Percentiles rank a stretch among this genome's conserved stretches.
Evolutionary conservation across 768 basidiomycete genomes (phyloP).

Genomic region (Asterophora parasitica): DNA sequence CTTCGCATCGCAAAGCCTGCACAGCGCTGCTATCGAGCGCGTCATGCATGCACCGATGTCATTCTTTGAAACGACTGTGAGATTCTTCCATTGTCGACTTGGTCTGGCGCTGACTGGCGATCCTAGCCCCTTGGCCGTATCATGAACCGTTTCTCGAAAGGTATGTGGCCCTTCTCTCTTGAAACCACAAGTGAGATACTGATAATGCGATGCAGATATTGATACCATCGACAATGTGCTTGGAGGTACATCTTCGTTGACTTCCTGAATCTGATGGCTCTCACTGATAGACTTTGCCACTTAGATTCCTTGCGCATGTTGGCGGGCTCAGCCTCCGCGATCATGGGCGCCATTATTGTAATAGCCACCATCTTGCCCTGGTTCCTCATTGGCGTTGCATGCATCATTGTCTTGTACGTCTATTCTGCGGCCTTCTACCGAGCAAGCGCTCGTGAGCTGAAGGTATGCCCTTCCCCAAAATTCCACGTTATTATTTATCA

Average conservation of each 20-base stretch:
- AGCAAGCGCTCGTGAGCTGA: conserved; percentile 80
- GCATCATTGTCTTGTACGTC: conserved; percentile 55
- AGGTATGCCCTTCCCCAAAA: conserved; percentile 36
- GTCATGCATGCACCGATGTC: conserved; percentile 85
- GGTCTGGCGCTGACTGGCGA: conserved; percentile 10
- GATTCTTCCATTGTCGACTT: conserved; percentile 9
- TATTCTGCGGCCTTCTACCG: conserved; percentile 82
- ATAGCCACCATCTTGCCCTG: conserved; percentile 76
- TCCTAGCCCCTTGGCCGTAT: conserved; percentile 74
- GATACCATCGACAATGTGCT: conserved; percentile 78
- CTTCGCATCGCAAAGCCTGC: conserved; percentile 69
- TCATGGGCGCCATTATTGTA: conserved; percentile 73
- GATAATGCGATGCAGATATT: conserved; percentile 41
- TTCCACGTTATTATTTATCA: not conserved
- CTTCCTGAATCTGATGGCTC: not conserved
- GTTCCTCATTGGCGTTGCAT: conserved; percentile 74
- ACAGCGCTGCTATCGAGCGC: conserved; percentile 56
- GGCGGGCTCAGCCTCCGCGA: conserved; percentile 53
- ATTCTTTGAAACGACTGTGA: conserved; percentile 83
- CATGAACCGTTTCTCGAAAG: conserved; percentile 87
- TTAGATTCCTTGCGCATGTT: conserved; percentile 73
- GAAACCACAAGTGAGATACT: not conserved
- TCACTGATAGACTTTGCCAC: not conserved
- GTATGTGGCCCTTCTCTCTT: conserved; percentile 21
- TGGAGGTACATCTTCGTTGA: conserved; percentile 34